Conservation (phyloP, 2,329 filamentous ascomycete species). For the Colletotrichum eremochloae region DNA sequence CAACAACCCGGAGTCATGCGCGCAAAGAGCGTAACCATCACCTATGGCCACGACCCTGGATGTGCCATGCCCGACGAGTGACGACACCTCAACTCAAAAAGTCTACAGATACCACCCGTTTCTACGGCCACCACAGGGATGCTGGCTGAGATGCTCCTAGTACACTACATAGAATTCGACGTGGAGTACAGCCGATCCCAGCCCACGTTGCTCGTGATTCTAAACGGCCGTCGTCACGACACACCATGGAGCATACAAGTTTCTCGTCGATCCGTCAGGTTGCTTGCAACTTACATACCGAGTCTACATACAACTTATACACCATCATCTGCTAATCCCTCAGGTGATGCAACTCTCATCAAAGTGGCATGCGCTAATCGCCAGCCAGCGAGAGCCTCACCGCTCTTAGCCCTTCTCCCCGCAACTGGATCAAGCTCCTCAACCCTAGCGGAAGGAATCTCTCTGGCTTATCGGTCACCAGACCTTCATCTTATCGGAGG, state of each 20-base stretch:
- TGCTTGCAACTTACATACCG: not conserved
- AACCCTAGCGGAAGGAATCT: conserved; percentile 9
- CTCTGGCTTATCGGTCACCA: conserved; percentile 31
- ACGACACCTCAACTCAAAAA: not conserved
- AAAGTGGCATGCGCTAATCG: conserved; percentile 33
- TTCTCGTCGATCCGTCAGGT: not conserved
- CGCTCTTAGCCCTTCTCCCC: conserved; percentile 33
- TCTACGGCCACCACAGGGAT: not conserved
- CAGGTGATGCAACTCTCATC: conserved; percentile 33
- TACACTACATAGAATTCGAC: not conserved
- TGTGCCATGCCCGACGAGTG: not conserved
- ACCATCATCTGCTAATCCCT: conserved; percentile 31
- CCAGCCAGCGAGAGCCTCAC: conserved; percentile 38
- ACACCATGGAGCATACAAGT: not conserved
- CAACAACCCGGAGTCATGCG: conserved; percentile 32
- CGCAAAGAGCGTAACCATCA: conserved; percentile 26
- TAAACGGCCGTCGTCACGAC: not conserved
- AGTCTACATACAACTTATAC: too few species aligned
- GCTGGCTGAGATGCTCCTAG: too few species aligned
- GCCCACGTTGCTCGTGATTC: not conserved
- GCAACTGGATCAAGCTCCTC: conserved; percentile 18
- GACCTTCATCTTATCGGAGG: conserved; percentile 18
- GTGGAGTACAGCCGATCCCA: not conserved
- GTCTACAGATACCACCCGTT: not conserved
- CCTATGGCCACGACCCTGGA: conserved; percentile 22